Conservation (phyloP, 805 yeast species). For the Candida odintsovae region DNA sequence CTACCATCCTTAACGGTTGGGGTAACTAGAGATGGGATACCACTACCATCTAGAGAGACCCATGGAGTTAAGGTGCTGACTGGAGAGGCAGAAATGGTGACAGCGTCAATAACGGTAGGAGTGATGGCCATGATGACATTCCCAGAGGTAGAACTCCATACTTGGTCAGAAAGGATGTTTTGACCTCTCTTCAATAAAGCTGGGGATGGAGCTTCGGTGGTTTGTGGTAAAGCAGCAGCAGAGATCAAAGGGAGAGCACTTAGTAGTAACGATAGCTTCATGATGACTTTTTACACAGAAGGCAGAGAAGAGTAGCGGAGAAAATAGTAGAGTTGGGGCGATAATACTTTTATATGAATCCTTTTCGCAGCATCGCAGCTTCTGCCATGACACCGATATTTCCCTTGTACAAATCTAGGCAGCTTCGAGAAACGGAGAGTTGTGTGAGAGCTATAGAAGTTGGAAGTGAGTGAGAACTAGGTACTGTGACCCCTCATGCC, state of each 20-base stretch:
- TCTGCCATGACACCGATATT: neutral
- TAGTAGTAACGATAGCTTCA: neutral
- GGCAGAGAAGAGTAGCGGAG: neutral
- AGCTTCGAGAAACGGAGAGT: neutral
- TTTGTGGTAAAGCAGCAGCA: slow-evolving; percentile 21
- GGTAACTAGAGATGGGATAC: slow-evolving; percentile 37
- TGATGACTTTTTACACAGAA: neutral
- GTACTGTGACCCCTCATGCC: too few species aligned
- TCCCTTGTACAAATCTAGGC: neutral
- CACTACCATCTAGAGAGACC: slow-evolving; percentile 38
- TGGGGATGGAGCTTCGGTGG: slow-evolving; percentile 17
- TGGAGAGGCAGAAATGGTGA: slow-evolving; percentile 37
- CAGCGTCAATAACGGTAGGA: slow-evolving; percentile 44
- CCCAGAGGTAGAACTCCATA: slow-evolving; percentile 33
- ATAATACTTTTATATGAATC: neutral
- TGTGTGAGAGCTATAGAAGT: too few species aligned
- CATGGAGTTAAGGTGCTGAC: slow-evolving; percentile 33
- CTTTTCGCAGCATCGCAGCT: neutral
- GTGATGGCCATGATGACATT: slow-evolving; percentile 38
- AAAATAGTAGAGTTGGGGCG: neutral
- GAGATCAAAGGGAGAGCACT: slow-evolving; percentile 10
- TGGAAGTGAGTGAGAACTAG: too few species aligned
- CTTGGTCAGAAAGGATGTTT: slow-evolving; percentile 18
- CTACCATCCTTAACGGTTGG: slow-evolving; percentile 32
- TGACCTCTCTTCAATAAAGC: slow-evolving; percentile 18